These are phyloP conservation scores for Phoma sp. DNA, from an alignment of 2,329 filamentous ascomycete species.

Conservation along the genomic window DNA sequence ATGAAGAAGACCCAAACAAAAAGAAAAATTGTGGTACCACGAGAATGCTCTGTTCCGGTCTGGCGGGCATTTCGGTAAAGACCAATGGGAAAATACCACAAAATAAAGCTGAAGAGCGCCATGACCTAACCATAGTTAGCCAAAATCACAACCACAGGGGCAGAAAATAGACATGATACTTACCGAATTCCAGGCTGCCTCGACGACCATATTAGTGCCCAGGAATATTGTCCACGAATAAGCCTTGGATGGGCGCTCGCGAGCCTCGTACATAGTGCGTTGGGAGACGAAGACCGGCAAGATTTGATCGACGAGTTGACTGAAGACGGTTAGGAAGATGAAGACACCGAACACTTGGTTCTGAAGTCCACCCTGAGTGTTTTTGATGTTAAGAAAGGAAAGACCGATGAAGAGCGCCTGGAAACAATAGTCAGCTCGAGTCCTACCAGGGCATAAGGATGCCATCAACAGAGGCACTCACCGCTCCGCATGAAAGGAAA, in stretches of 20 bases:
- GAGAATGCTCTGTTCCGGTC: slow-evolving; percentile 68
- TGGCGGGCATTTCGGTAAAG: slow-evolving; percentile 73
- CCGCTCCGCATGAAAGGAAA: too few species aligned
- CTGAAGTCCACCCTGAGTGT: slow-evolving; percentile 52
- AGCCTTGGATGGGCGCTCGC: slow-evolving; percentile 69
- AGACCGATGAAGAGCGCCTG: slow-evolving; percentile 51
- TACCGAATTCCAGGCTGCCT: slow-evolving; percentile 76
- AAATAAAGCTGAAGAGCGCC: slow-evolving; percentile 77
- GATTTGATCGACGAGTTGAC: slow-evolving; percentile 62
- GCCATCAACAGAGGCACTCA: too few species aligned
- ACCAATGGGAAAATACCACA: slow-evolving; percentile 87
- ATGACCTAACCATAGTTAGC: too few species aligned
- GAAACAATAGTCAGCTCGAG: slow-evolving; percentile 48
- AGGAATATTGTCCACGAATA: slow-evolving; percentile 81
- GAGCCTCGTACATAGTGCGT: slow-evolving; percentile 66
- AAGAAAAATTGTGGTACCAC: slow-evolving; percentile 81
- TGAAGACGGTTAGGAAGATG: slow-evolving; percentile 55
- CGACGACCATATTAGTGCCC: slow-evolving; percentile 73
- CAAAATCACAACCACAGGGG: too few species aligned
- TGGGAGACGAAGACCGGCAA: slow-evolving; percentile 67
- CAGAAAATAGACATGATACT: slow-evolving; percentile 75
- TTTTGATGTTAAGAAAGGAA: slow-evolving; percentile 52
- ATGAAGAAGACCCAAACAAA: slow-evolving; percentile 77
- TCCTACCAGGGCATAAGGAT: slow-evolving; percentile 56
- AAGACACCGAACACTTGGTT: slow-evolving; percentile 60